These are phyloP conservation scores for Syncephalis fuscata DNA, from an alignment of 371 early-diverging fungal species.

Conservation along the genomic window DNA sequence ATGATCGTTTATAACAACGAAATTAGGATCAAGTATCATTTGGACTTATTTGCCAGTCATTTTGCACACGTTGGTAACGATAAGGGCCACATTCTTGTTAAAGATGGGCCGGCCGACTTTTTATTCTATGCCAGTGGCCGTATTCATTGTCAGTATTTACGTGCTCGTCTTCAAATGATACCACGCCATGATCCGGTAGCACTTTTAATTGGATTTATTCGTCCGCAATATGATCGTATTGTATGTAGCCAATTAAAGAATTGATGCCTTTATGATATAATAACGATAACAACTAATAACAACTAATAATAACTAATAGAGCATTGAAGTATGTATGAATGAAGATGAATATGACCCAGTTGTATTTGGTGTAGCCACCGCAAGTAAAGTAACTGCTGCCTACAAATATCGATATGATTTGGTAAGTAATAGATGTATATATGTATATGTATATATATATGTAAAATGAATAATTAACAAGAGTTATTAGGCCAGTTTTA, in stretches of 20 bases:
- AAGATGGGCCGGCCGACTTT: conserved; percentile 4
- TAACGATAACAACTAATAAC: neutral
- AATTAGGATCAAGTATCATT: conserved; percentile 2
- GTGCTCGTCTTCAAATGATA: neutral
- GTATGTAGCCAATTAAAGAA: neutral
- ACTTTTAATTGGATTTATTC: neutral
- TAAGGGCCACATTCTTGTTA: conserved; percentile 3
- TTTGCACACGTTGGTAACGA: conserved; percentile 4
- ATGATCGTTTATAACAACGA: neutral
- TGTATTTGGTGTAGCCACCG: conserved; percentile 1
- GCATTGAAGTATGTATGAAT: neutral
- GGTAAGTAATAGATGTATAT: neutral
- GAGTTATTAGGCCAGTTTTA: neutral
- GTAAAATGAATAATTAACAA: no score
- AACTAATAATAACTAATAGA: neutral
- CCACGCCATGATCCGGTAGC: conserved; percentile 5
- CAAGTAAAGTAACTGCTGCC: neutral
- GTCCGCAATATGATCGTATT: conserved; percentile 1
- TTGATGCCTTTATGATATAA: neutral
- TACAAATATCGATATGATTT: conserved; percentile 4
- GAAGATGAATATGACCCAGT: neutral
- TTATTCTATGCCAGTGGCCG: conserved; percentile 6
- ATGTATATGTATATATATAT: neutral
- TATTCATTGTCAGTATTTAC: conserved; percentile 3
- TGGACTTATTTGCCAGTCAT: conserved; percentile 1